Conservation (phyloP, 345 rosid genomes). For the Melaleuca quinquenervia region DNA sequence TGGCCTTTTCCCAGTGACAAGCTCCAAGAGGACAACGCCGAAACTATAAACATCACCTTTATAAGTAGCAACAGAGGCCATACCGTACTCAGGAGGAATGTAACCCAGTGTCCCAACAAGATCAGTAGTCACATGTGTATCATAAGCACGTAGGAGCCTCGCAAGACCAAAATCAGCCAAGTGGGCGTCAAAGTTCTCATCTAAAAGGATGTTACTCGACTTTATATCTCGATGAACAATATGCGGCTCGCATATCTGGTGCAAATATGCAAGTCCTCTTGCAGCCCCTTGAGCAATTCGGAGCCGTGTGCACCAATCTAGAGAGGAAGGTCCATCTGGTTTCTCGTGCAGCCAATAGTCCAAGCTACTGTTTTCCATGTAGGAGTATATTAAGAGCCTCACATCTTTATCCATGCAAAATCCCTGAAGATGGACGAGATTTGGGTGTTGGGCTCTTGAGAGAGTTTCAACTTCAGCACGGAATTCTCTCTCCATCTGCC, state of each 20-base stretch:
- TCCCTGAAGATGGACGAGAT: constrained; percentile 75
- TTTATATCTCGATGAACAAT: constrained; percentile 80
- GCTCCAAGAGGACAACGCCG: constrained; percentile 88
- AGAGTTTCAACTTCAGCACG: constrained; percentile 82
- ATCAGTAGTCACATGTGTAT: constrained; percentile 80
- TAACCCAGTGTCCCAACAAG: constrained; percentile 85
- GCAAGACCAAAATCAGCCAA: constrained; percentile 91
- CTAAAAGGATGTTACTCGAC: constrained; percentile 75
- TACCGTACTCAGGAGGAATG: constrained; percentile 86
- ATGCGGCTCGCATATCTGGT: constrained; percentile 72
- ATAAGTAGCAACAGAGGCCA: constrained; percentile 73
- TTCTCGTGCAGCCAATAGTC: constrained; percentile 89
- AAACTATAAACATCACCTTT: constrained; percentile 85
- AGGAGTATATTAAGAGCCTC: constrained; percentile 71
- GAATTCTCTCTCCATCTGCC: constrained; percentile 84
- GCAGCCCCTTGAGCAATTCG: constrained; percentile 69
- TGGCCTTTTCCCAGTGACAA: constrained; percentile 73
- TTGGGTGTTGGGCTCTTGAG: constrained; percentile 79
- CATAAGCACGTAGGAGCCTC: constrained; percentile 58
- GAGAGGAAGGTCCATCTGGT: constrained; percentile 44
- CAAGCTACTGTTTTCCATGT: constrained; percentile 85
- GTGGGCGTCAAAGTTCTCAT: constrained; percentile 67
- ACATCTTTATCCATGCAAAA: constrained; percentile 48
- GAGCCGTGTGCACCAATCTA: constrained; percentile 60
- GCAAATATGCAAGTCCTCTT: constrained; percentile 59